Conservation (phyloP, 2,329 filamentous ascomycete species). For the Tolypocladium pustulatum region DNA sequence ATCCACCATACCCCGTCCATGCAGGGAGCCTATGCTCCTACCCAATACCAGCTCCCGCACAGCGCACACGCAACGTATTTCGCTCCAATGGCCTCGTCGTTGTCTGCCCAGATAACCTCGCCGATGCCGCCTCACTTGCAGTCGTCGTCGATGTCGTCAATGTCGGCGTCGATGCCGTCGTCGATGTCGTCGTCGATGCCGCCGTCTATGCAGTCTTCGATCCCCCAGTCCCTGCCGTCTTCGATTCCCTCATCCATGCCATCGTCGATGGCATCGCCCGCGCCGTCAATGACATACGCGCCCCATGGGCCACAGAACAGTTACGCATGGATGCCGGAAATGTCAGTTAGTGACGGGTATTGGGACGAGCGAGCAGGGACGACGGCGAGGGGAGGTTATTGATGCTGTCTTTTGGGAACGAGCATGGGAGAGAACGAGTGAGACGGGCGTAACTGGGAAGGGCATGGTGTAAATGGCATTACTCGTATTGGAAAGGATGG, state of each 20-base stretch:
- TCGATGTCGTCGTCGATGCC: slow-evolving; percentile 3
- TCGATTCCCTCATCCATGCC: slow-evolving; percentile 3
- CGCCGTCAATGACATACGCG: slow-evolving; percentile 7
- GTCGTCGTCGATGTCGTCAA: not conserved
- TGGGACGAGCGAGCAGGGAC: not conserved
- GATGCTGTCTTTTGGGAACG: not conserved
- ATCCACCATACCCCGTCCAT: slow-evolving; percentile 5
- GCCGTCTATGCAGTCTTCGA: slow-evolving; percentile 1
- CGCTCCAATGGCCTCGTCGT: slow-evolving; percentile 1
- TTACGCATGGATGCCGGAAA: not conserved
- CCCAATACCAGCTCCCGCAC: slow-evolving; percentile 1
- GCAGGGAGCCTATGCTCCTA: slow-evolving; percentile 5
- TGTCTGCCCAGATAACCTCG: not conserved
- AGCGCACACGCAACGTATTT: slow-evolving; percentile 1
- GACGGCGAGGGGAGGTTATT: not conserved
- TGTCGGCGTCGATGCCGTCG: not conserved
- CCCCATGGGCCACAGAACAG: slow-evolving; percentile 3
- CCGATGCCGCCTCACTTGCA: not conserved
- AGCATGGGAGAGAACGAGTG: not conserved
- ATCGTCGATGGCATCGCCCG: slow-evolving; percentile 1
- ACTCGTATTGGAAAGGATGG: not conserved
- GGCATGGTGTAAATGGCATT: too few relatives aligned
- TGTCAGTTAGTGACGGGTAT: not conserved
- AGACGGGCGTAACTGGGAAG: not conserved
- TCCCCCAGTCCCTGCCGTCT: slow-evolving; percentile 1